Evolutionary conservation across 148 eudicot species (phyloP).

Genomic region (Fagopyrum esculentum): DNA sequence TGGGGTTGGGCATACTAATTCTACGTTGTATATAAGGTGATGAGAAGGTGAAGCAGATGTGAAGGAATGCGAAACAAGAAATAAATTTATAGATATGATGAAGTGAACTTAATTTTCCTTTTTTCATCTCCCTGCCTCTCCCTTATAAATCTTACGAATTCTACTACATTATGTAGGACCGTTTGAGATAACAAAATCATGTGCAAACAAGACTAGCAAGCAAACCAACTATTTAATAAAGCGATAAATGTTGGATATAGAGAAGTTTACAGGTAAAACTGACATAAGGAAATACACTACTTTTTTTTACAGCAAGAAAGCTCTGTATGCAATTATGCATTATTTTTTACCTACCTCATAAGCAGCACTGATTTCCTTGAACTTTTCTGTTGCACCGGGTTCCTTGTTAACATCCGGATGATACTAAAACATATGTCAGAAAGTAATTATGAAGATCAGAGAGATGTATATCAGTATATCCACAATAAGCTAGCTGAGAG

Average conservation of each 20-base stretch:
- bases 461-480: background rate
- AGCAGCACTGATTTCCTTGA: slow-evolving; percentile 95
- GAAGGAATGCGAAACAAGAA: background rate
- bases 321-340: background rate
- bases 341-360: slow-evolving; percentile 66
- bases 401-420: slow-evolving; percentile 98
- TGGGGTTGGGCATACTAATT: background rate
- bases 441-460: background rate
- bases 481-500: slow-evolving; percentile 6
- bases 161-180: background rate
- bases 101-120: background rate
- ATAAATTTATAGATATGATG: slow-evolving; percentile 1
- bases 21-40: background rate
- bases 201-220: background rate
- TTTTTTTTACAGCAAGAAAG: background rate
- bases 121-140: background rate
- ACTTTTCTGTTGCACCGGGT: slow-evolving; percentile 98
- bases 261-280: background rate
- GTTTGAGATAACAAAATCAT: background rate
- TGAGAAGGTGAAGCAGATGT: background rate
- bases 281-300: background rate
- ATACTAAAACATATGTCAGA: slow-evolving; percentile 37
- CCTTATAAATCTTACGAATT: background rate
- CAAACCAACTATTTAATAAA: background rate
- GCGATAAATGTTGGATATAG: background rate